These are phyloP conservation scores for Backusella mclennaniae DNA, from an alignment of 192 early-diverging fungal species.

Conservation along the genomic window DNA sequence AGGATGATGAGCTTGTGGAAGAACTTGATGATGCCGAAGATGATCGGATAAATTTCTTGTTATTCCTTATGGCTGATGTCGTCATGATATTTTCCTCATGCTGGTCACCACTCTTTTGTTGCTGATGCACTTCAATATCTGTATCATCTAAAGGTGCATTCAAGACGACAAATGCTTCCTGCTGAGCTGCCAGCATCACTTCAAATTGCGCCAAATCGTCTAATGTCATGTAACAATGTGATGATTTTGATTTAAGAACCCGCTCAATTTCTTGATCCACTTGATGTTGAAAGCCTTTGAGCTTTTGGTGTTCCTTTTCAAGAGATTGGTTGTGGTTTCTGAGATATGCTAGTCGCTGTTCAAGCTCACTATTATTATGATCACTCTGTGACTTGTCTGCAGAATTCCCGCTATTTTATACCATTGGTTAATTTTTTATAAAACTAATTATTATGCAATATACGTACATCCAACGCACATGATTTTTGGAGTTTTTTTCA, in stretches of 20 bases:
- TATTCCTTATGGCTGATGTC: not conserved
- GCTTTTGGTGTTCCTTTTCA: slow-evolving; percentile 12
- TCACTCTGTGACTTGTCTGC: not conserved
- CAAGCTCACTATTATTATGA: not conserved
- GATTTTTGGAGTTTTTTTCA: slow-evolving; percentile 67
- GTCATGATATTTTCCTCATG: not conserved
- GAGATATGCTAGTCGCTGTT: slow-evolving; percentile 4
- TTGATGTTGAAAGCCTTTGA: slow-evolving; percentile 5
- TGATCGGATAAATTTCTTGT: not conserved
- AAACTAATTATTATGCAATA: not conserved
- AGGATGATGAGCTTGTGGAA: not conserved
- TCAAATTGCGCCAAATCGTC: slow-evolving; percentile 20
- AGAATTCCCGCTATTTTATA: slow-evolving; percentile 16
- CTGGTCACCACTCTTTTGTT: not conserved
- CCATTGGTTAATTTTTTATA: not conserved
- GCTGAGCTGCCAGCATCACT: slow-evolving; percentile 13
- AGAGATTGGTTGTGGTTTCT: slow-evolving; percentile 10
- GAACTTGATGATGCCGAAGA: not conserved
- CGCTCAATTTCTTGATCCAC: slow-evolving; percentile 6
- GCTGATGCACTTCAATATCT: slow-evolving; percentile 17
- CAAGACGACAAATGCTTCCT: slow-evolving; percentile 13
- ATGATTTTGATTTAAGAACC: not conserved
- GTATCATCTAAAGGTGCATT: slow-evolving; percentile 18
- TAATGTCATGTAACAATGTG: slow-evolving; percentile 27
- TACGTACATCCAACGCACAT: slow-evolving; percentile 65